Evolutionary conservation across 805 yeast genomes (phyloP), one percentile per base, ranked within the genome.

Genomic region (Metschnikowia lunata): DNA sequence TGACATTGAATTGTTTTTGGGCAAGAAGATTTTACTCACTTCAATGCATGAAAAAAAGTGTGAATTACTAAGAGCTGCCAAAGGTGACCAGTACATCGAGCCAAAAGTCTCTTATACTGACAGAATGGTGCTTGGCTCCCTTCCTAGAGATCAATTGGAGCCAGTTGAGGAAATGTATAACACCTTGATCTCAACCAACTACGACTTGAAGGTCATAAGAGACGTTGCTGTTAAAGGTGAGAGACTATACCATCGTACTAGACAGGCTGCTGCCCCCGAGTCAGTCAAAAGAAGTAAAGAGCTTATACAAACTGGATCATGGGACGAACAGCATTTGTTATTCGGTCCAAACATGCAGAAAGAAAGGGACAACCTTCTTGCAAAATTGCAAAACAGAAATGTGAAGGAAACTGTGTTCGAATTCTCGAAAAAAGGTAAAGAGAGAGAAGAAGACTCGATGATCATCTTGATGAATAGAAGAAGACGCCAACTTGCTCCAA

Each of bases 321-420:
- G 98, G 97, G 96, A 91, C 62, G 88, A 79, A 15, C 91, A 85
- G 57, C 88, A 88, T 63, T 66, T 89, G 29, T 62, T 86, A 42
- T 87, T 89, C 60, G 95, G 95, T 18, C 75, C 78, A 28, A 88
- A 88, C 58, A 61, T 75, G 42, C 96, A 87, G 54, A 75, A 74
- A 50, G 93, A 85, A 54, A 87, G 86, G 60, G 74, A 84, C 26
- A 75, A 66, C 34, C 83, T 93, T 57, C 73, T 93, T 51, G 85
- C 80, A 6, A 80, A 81, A 55, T 69, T 93, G 48, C 79, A 80
- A 47, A 76, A 86, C 53, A 74, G 97, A 59, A 63, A 71, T 35
- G 71, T 80, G 40, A 84, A 87, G 56, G 98, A 93, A 61, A 93
- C 99, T 0, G 97, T 93, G 4, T 93, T 93, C 61, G 99, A 93